Evolutionary conservation across 2,329 filamentous ascomycete genomes (phyloP).

Genomic region (Cercospora sp.): DNA sequence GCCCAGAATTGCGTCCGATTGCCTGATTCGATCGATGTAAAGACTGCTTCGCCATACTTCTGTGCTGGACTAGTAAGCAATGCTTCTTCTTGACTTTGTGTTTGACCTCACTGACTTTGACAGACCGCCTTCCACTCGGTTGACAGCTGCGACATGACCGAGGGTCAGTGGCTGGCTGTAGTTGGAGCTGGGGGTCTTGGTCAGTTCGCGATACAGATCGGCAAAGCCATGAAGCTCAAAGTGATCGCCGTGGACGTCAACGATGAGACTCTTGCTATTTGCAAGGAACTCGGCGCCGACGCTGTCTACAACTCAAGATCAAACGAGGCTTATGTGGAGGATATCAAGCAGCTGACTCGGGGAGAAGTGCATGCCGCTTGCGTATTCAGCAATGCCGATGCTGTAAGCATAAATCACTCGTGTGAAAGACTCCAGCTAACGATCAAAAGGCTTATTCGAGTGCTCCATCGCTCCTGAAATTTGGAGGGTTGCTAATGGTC

Average conservation of each 20-base stretch:
- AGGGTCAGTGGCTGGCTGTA: not conserved
- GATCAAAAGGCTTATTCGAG: not conserved
- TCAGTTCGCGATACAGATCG: not conserved
- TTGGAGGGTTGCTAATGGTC: not conserved
- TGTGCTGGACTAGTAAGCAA: not conserved
- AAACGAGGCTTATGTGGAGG: not conserved
- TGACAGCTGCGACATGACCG: not conserved
- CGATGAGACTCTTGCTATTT: not conserved
- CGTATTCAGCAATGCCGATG: not conserved
- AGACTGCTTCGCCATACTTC: not conserved
- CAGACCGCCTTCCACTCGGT: not conserved
- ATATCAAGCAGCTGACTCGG: not conserved
- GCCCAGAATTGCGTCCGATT: not conserved
- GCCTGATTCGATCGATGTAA: not conserved
- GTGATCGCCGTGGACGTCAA: not conserved
- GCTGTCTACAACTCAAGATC: not conserved
- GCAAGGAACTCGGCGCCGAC: not conserved
- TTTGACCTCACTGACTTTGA: no score
- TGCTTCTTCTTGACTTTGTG: not conserved
- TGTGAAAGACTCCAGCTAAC: not conserved
- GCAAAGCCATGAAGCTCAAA: not conserved
- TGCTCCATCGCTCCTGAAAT: not conserved
- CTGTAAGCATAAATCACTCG: not conserved
- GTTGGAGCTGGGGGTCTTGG: not conserved
- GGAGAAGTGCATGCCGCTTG: not conserved